Evolutionary conservation across 495 filamentous ascomycete genomes (phyloP), one percentile per base, ranked within the genome.

Genomic region (Hypomontagnella monticulosa): DNA sequence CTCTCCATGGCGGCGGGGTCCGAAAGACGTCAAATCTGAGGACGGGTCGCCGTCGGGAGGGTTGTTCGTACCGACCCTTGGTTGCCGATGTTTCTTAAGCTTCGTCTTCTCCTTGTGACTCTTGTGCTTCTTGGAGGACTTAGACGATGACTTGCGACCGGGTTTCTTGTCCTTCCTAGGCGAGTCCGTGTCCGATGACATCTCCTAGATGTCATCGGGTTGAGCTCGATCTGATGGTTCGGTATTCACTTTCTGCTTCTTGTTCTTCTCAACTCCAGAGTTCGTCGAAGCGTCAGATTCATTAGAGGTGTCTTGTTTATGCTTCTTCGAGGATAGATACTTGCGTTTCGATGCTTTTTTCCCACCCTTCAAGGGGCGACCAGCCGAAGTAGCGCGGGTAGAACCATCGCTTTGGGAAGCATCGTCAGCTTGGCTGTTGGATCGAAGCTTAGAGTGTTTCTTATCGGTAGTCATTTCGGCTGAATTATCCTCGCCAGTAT

Each of bases 141-240:
- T 18, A 11, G 61, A 61, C 14, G 19, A 19, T 8, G 19, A 9
- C 9, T 14, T 10, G 20, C 43, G 32, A 11, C 14, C 9, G 0
- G 53, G 20, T 36, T 53, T 12, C 4, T 20, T 18, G 3, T 18
- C 11, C 18, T 61, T 27, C 27, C 11, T 6, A 47, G 34, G 30
- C 34, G 12, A 34, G 10, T 16, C 57, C 14, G 48, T 27, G 36
- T 40, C 50, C 47, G 48, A 61, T 51, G 57, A 12, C 58, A 63
- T 49, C 27, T 63, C 52, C 69, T 69, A 71, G 20, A 7, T 60
- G 55, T 15, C 51, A 49, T 53, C 55, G 52, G 40, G 43, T 11
- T 38, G 19, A 30, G 44, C 15, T 3, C 20, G 15, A 6, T 37
- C 20, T 12, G 36, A 40, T 14, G 44, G 1, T 49, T 1, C 43